Conservation (phyloP, 2,329 filamentous ascomycete genomes). For the Venturia aucupariae region DNA sequence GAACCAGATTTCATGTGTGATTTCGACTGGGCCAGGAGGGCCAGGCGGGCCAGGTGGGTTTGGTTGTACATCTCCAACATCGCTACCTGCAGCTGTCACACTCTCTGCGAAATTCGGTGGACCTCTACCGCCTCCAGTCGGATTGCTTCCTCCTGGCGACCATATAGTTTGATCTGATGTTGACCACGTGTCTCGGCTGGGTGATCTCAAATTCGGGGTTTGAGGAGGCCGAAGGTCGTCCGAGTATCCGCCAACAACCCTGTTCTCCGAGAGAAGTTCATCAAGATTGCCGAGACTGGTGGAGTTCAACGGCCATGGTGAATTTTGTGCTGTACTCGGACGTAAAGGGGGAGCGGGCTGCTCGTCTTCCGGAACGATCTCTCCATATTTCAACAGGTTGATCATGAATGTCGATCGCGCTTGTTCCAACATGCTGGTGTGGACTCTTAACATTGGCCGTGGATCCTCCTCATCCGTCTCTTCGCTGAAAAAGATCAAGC, state of each 20-base stretch:
- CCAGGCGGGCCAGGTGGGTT: not conserved
- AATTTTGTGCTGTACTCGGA: slow-evolving; percentile 1
- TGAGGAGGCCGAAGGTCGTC: not conserved
- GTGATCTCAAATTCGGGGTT: not conserved
- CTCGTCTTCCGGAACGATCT: slow-evolving; percentile 25
- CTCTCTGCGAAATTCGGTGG: slow-evolving; percentile 2
- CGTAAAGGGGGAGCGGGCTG: not conserved
- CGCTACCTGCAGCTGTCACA: slow-evolving; percentile 1
- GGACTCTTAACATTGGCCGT: slow-evolving; percentile 27
- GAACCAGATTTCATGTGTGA: slow-evolving; percentile 49
- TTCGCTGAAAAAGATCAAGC: slow-evolving; percentile 29
- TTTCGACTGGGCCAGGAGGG: slow-evolving; percentile 12
- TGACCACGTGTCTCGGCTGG: slow-evolving; percentile 14
- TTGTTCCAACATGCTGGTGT: slow-evolving; percentile 27
- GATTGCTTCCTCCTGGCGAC: not conserved
- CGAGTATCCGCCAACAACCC: not conserved
- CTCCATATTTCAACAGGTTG: slow-evolving; percentile 28
- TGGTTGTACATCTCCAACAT: not conserved
- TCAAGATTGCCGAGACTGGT: slow-evolving; percentile 14
- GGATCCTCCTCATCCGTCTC: slow-evolving; percentile 30
- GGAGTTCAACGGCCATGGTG: slow-evolving; percentile 12
- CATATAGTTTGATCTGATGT: slow-evolving; percentile 9
- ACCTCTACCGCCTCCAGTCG: not conserved
- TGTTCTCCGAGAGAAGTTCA: slow-evolving; percentile 1
- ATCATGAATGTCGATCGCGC: slow-evolving; percentile 29